phyloP scores from a whole-genome alignment of 768 basidiomycete genomes.

The Chalciporus piperatus region DNA sequence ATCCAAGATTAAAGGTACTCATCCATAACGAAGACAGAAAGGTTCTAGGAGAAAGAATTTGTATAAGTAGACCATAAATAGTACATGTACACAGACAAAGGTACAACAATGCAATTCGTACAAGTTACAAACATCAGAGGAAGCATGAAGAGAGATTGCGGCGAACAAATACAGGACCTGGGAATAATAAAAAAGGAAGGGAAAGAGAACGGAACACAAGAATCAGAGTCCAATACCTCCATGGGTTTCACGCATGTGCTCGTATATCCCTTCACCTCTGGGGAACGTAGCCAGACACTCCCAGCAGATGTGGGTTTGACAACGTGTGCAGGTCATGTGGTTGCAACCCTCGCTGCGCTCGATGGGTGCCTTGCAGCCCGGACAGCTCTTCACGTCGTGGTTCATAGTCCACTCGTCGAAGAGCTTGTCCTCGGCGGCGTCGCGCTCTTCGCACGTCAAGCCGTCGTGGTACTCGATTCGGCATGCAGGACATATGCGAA shows the following conservation, averaged over 20 bases:
- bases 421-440: conserved; percentile 47
- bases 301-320: conserved; percentile 81
- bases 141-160: conserved; percentile 9
- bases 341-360: conserved; percentile 77
- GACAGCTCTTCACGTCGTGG: conserved; percentile 73
- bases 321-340: conserved; percentile 76
- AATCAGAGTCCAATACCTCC: conserved; percentile 54
- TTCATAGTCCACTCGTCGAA: conserved; percentile 62
- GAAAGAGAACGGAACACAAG: not conserved
- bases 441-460: conserved; percentile 58
- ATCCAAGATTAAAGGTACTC: not conserved
- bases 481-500: conserved; percentile 67
- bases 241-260: conserved; percentile 68
- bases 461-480: conserved; percentile 62
- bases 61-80: conserved; percentile 28
- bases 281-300: conserved; percentile 71
- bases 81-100: not conserved
- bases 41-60: not conserved
- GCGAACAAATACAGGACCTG: not conserved
- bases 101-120: conserved; percentile 5
- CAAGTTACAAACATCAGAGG: conserved; percentile 11
- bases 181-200: not conserved
- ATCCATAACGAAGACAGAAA: not conserved
- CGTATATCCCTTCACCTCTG: conserved; percentile 67
- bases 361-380: conserved; percentile 66